Percentiles rank a stretch among this genome's conserved stretches.
Conservation (phyloP, 257 asterid species). For the Fraxinus quadrangulata region DNA sequence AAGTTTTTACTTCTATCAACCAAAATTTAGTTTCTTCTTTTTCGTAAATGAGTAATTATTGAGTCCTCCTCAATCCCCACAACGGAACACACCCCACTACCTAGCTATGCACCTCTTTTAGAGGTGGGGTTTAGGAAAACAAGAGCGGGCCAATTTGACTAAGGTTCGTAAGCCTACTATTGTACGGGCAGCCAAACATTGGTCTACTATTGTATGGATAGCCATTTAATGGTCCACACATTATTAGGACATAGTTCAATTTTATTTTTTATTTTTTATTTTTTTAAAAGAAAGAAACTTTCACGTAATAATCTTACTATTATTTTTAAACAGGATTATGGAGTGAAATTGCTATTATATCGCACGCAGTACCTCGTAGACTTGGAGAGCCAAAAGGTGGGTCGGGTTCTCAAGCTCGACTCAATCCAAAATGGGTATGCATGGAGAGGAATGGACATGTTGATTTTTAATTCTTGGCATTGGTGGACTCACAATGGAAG, state of each 20-base stretch:
- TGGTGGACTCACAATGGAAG: constrained; percentile 91
- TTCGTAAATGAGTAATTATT: too few species aligned
- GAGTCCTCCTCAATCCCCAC: too few species aligned
- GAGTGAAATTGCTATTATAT: constrained; percentile 58
- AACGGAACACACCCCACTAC: too few species aligned
- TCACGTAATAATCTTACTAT: background rate
- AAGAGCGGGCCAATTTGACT: too few species aligned
- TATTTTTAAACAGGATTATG: constrained; percentile 55
- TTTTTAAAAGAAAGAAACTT: too few species aligned
- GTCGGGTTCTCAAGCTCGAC: constrained; percentile 61
- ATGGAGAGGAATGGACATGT: constrained; percentile 81
- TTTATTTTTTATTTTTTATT: background rate
- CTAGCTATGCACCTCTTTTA: too few species aligned
- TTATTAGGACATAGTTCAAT: background rate
- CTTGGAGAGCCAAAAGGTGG: constrained; percentile 51
- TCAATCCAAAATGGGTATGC: constrained; percentile 61
- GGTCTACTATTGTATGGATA: too few species aligned
- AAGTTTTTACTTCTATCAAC: too few species aligned
- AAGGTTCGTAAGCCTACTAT: too few species aligned
- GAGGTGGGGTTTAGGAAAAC: too few species aligned
- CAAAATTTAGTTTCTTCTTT: too few species aligned
- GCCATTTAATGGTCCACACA: background rate
- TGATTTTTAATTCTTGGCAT: constrained; percentile 90
- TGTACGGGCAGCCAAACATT: background rate
- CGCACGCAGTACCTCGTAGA: constrained; percentile 81